A percentile compares a stretch with the other conserved stretches of the same genome.
These are phyloP conservation scores for Priceomyces haplophilus DNA, from an alignment of 805 yeast genomes.

Conservation along the genomic window DNA sequence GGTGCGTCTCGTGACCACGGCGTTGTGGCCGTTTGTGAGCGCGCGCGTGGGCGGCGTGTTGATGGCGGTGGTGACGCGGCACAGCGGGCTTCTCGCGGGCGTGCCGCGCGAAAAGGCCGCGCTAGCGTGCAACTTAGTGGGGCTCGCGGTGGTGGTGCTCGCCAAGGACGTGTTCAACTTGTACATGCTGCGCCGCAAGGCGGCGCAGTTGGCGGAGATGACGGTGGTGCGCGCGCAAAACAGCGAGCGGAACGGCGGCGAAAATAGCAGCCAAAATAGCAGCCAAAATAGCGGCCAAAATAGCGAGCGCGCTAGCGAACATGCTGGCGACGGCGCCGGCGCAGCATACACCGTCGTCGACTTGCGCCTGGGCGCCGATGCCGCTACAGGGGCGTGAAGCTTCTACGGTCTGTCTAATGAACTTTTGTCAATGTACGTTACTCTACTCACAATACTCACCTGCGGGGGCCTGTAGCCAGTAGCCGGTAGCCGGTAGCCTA, in stretches of 20 bases:
- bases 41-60: constrained; percentile 31
- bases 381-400: too few relatives aligned
- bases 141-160: constrained; percentile 32
- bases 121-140: constrained; percentile 31
- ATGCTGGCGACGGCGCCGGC: too few relatives aligned
- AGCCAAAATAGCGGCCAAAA: too few relatives aligned
- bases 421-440: too few relatives aligned
- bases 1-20: constrained; percentile 28
- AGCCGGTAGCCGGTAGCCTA: too few relatives aligned
- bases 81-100: constrained; percentile 3
- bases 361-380: too few relatives aligned
- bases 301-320: too few relatives aligned
- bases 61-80: constrained; percentile 10
- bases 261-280: too few relatives aligned
- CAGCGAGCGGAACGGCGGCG: neutral
- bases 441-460: too few relatives aligned
- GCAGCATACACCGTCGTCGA: too few relatives aligned
- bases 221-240: constrained; percentile 16
- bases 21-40: constrained; percentile 40
- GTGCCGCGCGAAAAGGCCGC: constrained; percentile 15
- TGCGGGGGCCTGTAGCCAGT: too few relatives aligned
- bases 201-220: constrained; percentile 27
- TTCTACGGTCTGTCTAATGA: too few relatives aligned
- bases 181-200: constrained; percentile 26
- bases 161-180: constrained; percentile 32